Evolutionary conservation across 495 filamentous ascomycete species (phyloP).

Genomic region (Penicillium waksmanii): DNA sequence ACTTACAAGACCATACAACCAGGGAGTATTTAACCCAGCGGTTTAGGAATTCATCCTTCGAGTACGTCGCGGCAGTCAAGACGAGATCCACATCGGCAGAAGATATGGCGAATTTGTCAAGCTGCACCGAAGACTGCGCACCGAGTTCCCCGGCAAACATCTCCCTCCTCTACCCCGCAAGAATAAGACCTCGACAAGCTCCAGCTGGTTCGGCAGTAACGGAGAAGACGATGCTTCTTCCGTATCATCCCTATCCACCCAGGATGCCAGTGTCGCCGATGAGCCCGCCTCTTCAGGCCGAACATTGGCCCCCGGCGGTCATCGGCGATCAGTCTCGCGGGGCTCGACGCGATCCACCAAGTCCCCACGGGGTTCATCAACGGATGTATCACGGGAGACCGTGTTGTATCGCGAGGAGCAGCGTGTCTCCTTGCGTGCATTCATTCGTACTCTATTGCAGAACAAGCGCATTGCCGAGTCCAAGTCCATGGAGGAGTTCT

Average conservation of each 20-base stretch:
- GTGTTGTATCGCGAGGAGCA: constrained; percentile 87
- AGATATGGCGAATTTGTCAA: constrained; percentile 86
- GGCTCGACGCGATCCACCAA: constrained; percentile 41
- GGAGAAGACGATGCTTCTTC: constrained; percentile 74
- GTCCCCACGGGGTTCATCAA: constrained; percentile 53
- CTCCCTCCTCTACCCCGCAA: constrained; percentile 87
- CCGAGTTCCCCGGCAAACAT: constrained; percentile 89
- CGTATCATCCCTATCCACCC: constrained; percentile 75
- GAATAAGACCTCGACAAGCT: constrained; percentile 74
- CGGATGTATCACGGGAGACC: constrained; percentile 44
- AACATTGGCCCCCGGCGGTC: constrained; percentile 28
- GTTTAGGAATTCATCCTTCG: constrained; percentile 85
- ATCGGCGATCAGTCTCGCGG: constrained; percentile 43
- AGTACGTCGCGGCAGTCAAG: constrained; percentile 70
- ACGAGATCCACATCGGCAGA: constrained; percentile 76
- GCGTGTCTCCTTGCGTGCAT: constrained; percentile 87
- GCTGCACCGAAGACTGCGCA: constrained; percentile 76
- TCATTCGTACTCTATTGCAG: constrained; percentile 79
- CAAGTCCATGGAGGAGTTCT: constrained; percentile 78
- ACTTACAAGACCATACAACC: background rate
- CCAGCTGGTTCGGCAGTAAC: constrained; percentile 53
- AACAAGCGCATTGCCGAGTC: constrained; percentile 83
- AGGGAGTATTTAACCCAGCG: too few species aligned
- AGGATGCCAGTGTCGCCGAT: constrained; percentile 41
- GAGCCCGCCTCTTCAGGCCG: constrained; percentile 33